Percentiles rank a stretch among this genome's conserved stretches.
Evolutionary conservation across 1,284 basidiomycete species (phyloP).

Genomic region (Inonotus hispidus): DNA sequence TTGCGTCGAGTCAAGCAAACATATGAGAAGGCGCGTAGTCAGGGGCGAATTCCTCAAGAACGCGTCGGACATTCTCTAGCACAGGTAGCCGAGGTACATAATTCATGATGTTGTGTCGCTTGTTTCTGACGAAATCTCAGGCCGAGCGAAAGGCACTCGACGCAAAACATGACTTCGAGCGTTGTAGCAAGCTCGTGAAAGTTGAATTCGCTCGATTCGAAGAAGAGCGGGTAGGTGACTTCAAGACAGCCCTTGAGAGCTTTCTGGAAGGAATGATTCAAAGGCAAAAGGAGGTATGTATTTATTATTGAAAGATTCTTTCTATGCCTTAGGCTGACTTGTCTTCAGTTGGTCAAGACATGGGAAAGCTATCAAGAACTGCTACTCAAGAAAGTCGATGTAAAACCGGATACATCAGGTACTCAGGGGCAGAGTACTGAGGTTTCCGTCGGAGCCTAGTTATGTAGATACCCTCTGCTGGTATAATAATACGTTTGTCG

Average conservation of each 20-base stretch:
- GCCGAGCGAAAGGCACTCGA: conserved; percentile 80
- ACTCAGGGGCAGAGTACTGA: not conserved
- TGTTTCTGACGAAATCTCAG: conserved; percentile 36
- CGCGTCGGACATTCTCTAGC: conserved; percentile 62
- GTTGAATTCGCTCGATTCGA: conserved; percentile 92
- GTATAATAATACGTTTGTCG: too few relatives aligned
- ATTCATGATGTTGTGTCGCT: conserved; percentile 9
- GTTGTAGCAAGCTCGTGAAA: conserved; percentile 84
- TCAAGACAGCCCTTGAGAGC: conserved; percentile 69
- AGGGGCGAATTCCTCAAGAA: conserved; percentile 64
- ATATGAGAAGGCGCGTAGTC: conserved; percentile 77
- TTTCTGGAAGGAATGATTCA: conserved; percentile 82
- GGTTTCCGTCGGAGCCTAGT: not conserved
- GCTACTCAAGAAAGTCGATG: conserved; percentile 42
- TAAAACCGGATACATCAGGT: not conserved
- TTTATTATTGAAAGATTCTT: conserved; percentile 20
- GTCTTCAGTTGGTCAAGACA: conserved; percentile 50
- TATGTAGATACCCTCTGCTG: not conserved
- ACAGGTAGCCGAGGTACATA: conserved; percentile 72
- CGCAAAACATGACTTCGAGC: conserved; percentile 82
- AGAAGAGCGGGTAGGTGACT: conserved; percentile 86
- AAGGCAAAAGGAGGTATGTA: conserved; percentile 70
- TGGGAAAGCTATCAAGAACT: conserved; percentile 74
- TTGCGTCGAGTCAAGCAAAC: conserved; percentile 63
- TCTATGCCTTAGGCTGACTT: not conserved